These are phyloP conservation scores for Phytopythium oedochilum DNA, from an alignment of 352 stramenopile genomes.

Conservation along the genomic window DNA sequence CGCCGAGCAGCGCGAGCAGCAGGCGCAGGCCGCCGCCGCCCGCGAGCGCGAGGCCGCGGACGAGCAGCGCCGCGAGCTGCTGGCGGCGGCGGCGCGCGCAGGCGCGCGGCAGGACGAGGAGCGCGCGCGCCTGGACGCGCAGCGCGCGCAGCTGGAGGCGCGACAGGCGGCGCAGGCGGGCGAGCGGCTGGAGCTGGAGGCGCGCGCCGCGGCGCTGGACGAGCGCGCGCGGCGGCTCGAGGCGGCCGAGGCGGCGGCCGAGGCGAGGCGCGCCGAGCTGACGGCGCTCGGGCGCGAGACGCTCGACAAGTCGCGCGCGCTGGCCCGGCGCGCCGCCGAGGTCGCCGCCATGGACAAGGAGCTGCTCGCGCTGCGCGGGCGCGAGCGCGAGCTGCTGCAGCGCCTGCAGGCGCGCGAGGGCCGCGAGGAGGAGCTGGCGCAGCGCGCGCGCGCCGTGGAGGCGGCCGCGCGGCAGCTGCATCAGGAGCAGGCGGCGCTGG, in stretches of 20 bases:
- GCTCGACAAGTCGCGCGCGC: constrained; percentile 45
- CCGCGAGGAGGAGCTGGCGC: constrained; percentile 25
- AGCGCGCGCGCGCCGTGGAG: constrained; percentile 46
- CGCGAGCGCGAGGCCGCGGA: constrained; percentile 70
- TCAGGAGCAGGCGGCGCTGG: constrained; percentile 60
- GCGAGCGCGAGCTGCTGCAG: constrained; percentile 30
- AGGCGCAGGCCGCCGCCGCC: constrained; percentile 57
- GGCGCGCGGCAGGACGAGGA: constrained; percentile 63
- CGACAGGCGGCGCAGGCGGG: constrained; percentile 52
- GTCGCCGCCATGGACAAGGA: constrained; percentile 30
- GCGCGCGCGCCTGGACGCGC: constrained; percentile 55
- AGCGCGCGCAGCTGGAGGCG: constrained; percentile 50
- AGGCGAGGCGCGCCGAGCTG: constrained; percentile 47
- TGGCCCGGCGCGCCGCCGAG: constrained; percentile 33
- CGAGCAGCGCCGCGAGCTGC: constrained; percentile 60
- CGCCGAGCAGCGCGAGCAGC: constrained; percentile 50
- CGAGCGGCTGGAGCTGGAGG: constrained; percentile 50
- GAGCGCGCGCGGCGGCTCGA: constrained; percentile 44
- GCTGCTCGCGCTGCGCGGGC: constrained; percentile 30
- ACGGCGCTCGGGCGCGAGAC: constrained; percentile 57
- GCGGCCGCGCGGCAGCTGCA: constrained; percentile 48
- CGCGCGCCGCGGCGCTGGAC: constrained; percentile 34
- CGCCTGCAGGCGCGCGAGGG: constrained; percentile 29
- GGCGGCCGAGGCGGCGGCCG: constrained; percentile 38
- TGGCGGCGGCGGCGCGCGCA: constrained; percentile 45